phyloP scores from a whole-genome alignment of 148 eudicot genomes.

The Agrostemma githago region DNA sequence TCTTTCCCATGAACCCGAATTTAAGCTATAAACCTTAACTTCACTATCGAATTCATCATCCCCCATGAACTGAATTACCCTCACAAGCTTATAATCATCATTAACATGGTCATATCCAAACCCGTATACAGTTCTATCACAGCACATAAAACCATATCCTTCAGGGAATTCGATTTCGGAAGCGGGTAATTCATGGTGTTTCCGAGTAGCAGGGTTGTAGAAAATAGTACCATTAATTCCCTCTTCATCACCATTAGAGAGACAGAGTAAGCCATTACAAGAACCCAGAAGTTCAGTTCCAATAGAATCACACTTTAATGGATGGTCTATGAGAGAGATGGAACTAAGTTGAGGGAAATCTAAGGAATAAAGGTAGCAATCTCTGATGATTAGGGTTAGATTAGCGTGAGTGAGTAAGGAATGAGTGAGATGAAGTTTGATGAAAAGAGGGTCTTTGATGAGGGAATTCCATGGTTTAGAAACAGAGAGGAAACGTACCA shows the following conservation, averaged over 20 bases:
- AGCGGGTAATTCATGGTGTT: conserved; percentile 24
- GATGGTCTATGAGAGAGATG: conserved; percentile 29
- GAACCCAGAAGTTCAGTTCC: conserved; percentile 42
- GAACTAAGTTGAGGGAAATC: conserved; percentile 10
- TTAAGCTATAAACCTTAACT: conserved; percentile 46
- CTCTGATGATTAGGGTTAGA: conserved; percentile 27
- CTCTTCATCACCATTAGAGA: conserved; percentile 30
- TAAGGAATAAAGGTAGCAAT: conserved; percentile 19
- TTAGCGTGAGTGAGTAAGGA: conserved; percentile 7
- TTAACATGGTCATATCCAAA: conserved; percentile 41
- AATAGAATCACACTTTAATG: conserved; percentile 19
- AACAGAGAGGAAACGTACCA: conserved; percentile 18
- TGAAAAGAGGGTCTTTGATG: conserved; percentile 35
- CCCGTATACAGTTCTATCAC: conserved; percentile 26
- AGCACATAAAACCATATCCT: neutral
- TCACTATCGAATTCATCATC: conserved; percentile 19
- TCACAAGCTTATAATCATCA: conserved; percentile 50
- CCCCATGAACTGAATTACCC: conserved; percentile 30
- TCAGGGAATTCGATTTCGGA: conserved; percentile 22
- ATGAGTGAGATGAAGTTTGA: conserved; percentile 33
- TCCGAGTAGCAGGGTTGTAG: conserved; percentile 43
- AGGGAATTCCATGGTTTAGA: conserved; percentile 27
- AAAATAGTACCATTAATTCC: conserved; percentile 21
- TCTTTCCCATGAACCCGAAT: conserved; percentile 35
- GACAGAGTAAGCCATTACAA: conserved; percentile 51